Evolutionary conservation across 2,329 filamentous ascomycete species (phyloP).

Genomic region (Orbilia oligospora): DNA sequence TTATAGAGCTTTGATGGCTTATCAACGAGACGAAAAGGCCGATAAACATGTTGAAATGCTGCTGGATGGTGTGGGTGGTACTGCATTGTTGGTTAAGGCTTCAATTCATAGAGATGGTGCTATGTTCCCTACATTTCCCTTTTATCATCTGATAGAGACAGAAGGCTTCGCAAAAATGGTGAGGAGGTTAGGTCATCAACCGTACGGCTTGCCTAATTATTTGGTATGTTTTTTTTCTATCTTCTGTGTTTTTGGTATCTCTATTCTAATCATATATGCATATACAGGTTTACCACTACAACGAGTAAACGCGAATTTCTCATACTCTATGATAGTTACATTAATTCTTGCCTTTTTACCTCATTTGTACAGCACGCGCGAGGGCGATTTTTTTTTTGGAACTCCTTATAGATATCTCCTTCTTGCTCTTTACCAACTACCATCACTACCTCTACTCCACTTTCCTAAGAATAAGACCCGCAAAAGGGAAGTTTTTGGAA

Average conservation of each 20-base stretch:
- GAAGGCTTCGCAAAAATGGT: conserved; percentile 99
- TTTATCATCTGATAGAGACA: conserved; percentile 97
- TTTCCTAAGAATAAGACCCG: too few relatives aligned
- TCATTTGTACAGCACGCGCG: neutral
- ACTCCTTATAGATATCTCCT: neutral
- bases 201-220: conserved; percentile 94
- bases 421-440: neutral
- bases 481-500: too few relatives aligned
- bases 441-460: neutral
- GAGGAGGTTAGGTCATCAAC: conserved; percentile 84
- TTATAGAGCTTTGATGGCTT: conserved; percentile 91
- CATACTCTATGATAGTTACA: neutral
- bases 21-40: conserved; percentile 75
- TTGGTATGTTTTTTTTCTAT: conserved; percentile 75
- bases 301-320: conserved; percentile 74
- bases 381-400: neutral
- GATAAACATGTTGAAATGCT: conserved; percentile 77
- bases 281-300: conserved; percentile 85
- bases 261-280: conserved; percentile 31
- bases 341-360: neutral
- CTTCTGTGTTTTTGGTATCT: conserved; percentile 13
- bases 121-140: conserved; percentile 97
- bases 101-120: conserved; percentile 97
- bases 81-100: conserved; percentile 91
- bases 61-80: conserved; percentile 94